Base-by-base conservation (phyloP, 2,329 filamentous ascomycete genomes). In the Trichoderma endophyticum region DNA sequence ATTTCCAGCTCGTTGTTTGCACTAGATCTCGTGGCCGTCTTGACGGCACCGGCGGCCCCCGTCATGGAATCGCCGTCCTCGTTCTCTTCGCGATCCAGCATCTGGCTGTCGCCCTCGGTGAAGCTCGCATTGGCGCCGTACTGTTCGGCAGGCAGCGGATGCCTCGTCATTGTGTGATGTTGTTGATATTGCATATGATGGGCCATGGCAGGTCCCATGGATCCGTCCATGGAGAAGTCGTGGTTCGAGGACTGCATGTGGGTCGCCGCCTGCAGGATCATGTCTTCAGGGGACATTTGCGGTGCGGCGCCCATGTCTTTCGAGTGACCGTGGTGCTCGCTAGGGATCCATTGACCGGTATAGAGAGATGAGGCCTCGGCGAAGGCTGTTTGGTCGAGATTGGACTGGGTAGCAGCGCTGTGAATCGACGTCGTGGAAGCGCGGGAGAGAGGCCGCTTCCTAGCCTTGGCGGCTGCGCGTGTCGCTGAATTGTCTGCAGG, bases 1-100 rank as follows among this genome's bases (percentile, higher is more conserved):
- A 95, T 90, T 80, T 95, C 93, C 72, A 92, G 86, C 80, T 95
- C 93, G 76, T 95, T 95, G 75, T 93, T 93, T 3, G 92, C 92
- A 74, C 90, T 94, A 18, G 91, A 90, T 63, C 90, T 87, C 32
- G 88, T 86, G 24, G 88, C 85, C 32, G 88, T 85, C 80, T 89
- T 91, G 39, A 86, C 82, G 51, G 86, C 84, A 30, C 81, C 81
- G 18, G 80, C 77, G 8, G 82, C 78, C 12, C 84, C 84, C 2
- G 82, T 80, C 72, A 88, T 78, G 4, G 87, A 86, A 70, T 90
- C 87, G 21, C 80, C 85, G 14, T 90, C 89, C 12, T 89, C 87
- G 59, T 86, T 85, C 32, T 88, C 87, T 60, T 90, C 88, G 62
- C 86, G 85, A 71, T 90, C 89, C 75, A 90, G 78, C 82, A 91